Conservation (phyloP, 371 early-diverging fungal species). For the Mortierella sp. region DNA sequence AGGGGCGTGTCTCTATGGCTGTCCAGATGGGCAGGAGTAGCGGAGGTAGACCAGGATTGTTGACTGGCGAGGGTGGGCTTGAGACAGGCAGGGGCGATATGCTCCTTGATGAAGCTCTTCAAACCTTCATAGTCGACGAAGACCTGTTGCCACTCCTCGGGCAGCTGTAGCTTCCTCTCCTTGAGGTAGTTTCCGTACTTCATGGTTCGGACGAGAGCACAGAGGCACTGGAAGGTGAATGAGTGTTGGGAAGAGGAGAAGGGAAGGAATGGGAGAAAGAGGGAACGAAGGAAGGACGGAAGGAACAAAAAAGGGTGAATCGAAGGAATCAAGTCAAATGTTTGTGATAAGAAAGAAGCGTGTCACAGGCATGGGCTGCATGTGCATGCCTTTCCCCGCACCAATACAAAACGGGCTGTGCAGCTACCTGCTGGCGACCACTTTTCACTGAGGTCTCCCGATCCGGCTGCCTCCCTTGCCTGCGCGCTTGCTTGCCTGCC, state of each 20-base stretch:
- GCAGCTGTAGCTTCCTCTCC: slow-evolving; percentile 70
- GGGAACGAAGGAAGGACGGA: not conserved
- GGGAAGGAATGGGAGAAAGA: not conserved
- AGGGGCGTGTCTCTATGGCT: slow-evolving; percentile 8
- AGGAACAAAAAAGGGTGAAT: not conserved
- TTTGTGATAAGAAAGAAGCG: too few relatives aligned
- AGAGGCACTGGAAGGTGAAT: slow-evolving; percentile 2
- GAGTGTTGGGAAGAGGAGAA: not conserved
- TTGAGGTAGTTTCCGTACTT: slow-evolving; percentile 80
- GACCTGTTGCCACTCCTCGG: slow-evolving; percentile 65
- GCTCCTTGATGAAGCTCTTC: slow-evolving; percentile 69
- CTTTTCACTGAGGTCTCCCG: too few relatives aligned
- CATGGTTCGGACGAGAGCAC: slow-evolving; percentile 56
- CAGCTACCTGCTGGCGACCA: too few relatives aligned
- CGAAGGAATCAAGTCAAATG: not conserved
- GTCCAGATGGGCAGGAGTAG: slow-evolving; percentile 5
- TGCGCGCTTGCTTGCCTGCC: too few relatives aligned
- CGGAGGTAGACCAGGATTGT: slow-evolving; percentile 15
- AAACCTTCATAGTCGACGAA: slow-evolving; percentile 73
- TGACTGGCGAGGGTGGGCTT: slow-evolving; percentile 44
- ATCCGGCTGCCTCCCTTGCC: too few relatives aligned
- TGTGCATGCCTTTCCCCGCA: too few relatives aligned
- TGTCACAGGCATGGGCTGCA: too few relatives aligned
- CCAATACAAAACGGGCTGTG: too few relatives aligned
- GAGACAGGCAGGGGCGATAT: slow-evolving; percentile 60